Base-by-base conservation (phyloP, 1,284 basidiomycete genomes). In the Trametes polyzona region DNA sequence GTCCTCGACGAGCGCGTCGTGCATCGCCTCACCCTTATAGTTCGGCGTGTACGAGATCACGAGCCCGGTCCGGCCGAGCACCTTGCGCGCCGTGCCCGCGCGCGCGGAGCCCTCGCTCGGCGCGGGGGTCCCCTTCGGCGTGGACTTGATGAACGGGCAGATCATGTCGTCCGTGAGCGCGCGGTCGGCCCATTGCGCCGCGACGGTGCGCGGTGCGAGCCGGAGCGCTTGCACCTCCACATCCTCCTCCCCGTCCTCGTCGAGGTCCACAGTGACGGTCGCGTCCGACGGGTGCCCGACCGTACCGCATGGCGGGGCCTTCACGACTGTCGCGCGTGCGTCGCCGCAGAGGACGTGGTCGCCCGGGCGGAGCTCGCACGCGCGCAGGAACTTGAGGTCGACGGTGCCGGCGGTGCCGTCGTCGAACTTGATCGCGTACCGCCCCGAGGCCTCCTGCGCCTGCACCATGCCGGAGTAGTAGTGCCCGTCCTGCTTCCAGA, bases 381-480 rank as follows among this genome's bases (percentile, higher is more conserved):
- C 67, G 33, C 89, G 84, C 69, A 92, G 76, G 40, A 84, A 77
- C 27, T 79, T 76, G 32, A 86, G 62, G 27, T 75, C 77, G 12
- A 88, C 76, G 1, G 66, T 66, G 11, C 73, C 78, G 19, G 75
- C 67, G 1, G 76, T 77, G 2, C 67, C 72, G 65, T 91, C 90
- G 62, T 90, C 87, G 67, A 90, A 92, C 26, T 75, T 73, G 60
- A 92, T 68, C 16, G 63, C 53, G 65, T 82, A 87, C 23, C 60
- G 67, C 10, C 67, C 69, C 1, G 64, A 61, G 10, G 63, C 59
- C 4, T 63, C 50, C 12, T 53, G 47, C 19, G 77, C 73, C 56
- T 83, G 64, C 7, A 89, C 75, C 24, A 73, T 74, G 10, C 87
- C 90, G 4, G 84, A 67, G 65, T 87, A 91, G 69, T 81, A 92